Conservation (phyloP, 768 basidiomycete genomes). For the Mycena maculata region DNA sequence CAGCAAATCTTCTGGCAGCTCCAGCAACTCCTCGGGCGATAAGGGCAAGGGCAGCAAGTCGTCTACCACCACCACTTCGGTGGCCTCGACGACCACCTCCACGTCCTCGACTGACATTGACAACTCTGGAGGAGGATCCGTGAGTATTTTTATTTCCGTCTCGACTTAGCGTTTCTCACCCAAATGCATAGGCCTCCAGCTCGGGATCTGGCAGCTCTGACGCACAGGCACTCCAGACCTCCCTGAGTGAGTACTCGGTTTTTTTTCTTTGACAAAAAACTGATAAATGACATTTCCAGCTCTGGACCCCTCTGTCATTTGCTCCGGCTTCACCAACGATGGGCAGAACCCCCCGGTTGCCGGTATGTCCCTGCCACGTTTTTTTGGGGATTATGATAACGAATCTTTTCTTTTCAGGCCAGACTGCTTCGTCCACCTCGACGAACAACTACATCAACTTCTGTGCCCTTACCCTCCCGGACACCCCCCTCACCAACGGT, state of each 20-base stretch:
- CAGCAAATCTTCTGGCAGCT: neutral
- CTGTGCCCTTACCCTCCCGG: slow-evolving; percentile 32
- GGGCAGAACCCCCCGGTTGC: slow-evolving; percentile 29
- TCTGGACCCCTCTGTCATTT: slow-evolving; percentile 25
- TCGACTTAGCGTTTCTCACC: neutral
- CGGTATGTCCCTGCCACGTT: neutral
- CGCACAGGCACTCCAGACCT: slow-evolving; percentile 1
- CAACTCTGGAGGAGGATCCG: slow-evolving; percentile 3
- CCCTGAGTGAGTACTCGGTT: neutral
- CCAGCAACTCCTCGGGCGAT: neutral
- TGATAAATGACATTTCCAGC: neutral
- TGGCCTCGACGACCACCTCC: neutral
- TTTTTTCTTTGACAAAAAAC: neutral
- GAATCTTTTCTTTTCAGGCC: neutral
- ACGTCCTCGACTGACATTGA: neutral
- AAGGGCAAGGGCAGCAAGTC: neutral
- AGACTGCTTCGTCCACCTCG: slow-evolving; percentile 3
- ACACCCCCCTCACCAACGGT: slow-evolving; percentile 65
- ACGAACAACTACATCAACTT: slow-evolving; percentile 24
- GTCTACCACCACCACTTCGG: neutral
- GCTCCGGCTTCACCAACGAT: slow-evolving; percentile 13
- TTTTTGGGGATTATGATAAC: neutral
- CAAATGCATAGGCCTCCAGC: neutral
- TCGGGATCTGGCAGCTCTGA: neutral
- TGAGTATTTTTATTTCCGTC: neutral